phyloP scores from a whole-genome alignment of 495 filamentous ascomycete species.

The Cairneyella variabilis region DNA sequence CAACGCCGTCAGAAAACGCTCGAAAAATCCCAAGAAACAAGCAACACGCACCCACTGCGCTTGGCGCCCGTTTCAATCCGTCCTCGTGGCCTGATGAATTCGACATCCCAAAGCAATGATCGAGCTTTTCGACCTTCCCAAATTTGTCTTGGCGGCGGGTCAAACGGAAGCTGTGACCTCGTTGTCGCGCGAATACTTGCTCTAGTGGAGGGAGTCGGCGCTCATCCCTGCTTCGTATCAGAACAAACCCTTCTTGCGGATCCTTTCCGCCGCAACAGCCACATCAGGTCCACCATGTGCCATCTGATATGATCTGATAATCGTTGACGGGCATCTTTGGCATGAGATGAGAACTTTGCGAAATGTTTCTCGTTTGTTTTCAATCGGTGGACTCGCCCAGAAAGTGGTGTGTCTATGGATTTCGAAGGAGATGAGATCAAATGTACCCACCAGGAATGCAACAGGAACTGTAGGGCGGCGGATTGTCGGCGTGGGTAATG shows the following conservation, averaged over 20 bases:
- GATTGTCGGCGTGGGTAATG: background rate
- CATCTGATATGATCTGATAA: conserved; percentile 14
- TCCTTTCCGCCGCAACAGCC: background rate
- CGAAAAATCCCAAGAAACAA: conserved; percentile 8
- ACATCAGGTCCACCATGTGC: conserved; percentile 5
- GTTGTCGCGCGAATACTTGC: conserved; percentile 10
- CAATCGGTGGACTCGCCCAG: conserved; percentile 7
- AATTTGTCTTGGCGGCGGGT: conserved; percentile 1
- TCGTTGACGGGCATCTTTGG: conserved; percentile 1
- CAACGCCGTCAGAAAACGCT: too few relatives aligned
- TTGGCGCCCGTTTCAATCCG: conserved; percentile 4
- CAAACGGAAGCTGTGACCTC: too few relatives aligned
- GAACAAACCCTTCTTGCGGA: background rate
- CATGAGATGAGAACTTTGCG: conserved; percentile 7
- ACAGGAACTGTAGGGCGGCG: conserved; percentile 8
- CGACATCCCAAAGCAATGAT: background rate
- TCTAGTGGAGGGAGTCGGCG: background rate
- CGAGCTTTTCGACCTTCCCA: too few relatives aligned
- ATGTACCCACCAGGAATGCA: conserved; percentile 5
- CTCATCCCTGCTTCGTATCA: conserved; percentile 10
- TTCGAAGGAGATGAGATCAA: conserved; percentile 1
- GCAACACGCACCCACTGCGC: background rate
- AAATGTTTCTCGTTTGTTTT: conserved; percentile 19
- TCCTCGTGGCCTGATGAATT: conserved; percentile 1
- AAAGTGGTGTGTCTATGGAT: conserved; percentile 8